phyloP scores from a whole-genome alignment of 2,329 filamentous ascomycete genomes.

The Penicillium italicum region DNA sequence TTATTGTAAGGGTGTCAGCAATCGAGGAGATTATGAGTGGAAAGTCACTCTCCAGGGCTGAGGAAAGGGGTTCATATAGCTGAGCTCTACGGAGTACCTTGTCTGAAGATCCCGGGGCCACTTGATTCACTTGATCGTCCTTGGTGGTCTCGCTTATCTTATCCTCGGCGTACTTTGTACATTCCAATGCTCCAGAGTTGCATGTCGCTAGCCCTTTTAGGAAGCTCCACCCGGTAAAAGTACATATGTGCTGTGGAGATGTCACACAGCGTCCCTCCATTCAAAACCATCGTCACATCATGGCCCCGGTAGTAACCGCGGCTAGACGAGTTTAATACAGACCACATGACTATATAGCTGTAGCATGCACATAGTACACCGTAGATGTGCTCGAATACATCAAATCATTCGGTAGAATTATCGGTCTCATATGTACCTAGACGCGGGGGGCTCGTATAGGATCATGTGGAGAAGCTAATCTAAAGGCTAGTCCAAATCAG shows the following conservation, averaged over 20 bases:
- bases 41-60: background rate
- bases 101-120: background rate
- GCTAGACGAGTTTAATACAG: background rate
- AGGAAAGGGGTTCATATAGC: slow-evolving; percentile 19
- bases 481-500: slow-evolving; percentile 10
- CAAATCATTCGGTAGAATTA: background rate
- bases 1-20: slow-evolving; percentile 6
- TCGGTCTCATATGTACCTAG: background rate
- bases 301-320: background rate
- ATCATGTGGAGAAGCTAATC: slow-evolving; percentile 14
- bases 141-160: slow-evolving; percentile 7
- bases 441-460: slow-evolving; percentile 8
- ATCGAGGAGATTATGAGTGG: background rate
- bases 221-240: slow-evolving; percentile 23
- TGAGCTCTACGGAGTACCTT: too few species aligned
- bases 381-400: background rate
- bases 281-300: background rate
- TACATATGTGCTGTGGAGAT: background rate
- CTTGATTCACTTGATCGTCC: background rate
- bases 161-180: slow-evolving; percentile 1
- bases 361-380: background rate
- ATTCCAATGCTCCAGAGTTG: background rate
- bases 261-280: background rate
- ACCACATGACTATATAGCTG: background rate
- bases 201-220: slow-evolving; percentile 18